These are phyloP conservation scores for Scheffersomyces insectosa DNA, from an alignment of 1,139 yeast genomes.

Conservation along the genomic window DNA sequence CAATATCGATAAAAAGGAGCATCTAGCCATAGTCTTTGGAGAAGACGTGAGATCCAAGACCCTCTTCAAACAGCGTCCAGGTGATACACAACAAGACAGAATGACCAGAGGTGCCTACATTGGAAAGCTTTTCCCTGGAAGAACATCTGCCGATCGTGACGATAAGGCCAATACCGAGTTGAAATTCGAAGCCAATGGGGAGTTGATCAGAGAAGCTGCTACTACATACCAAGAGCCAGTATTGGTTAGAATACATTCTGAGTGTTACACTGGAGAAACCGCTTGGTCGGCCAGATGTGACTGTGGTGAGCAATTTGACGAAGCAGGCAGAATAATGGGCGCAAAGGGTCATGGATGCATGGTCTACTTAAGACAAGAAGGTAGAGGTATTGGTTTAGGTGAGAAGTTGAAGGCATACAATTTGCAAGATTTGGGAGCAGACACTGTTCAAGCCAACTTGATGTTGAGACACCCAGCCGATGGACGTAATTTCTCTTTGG, in stretches of 20 bases:
- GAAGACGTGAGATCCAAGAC: constrained; percentile 81
- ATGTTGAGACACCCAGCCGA: constrained; percentile 96
- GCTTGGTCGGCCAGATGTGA: constrained; percentile 99
- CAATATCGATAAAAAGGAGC: constrained; percentile 87
- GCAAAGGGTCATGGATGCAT: constrained; percentile 86
- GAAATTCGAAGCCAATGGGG: constrained; percentile 51
- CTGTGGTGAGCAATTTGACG: constrained; percentile 98
- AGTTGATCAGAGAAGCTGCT: constrained; percentile 41
- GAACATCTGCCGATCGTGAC: constrained; percentile 68
- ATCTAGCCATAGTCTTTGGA: constrained; percentile 95
- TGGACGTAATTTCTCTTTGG: constrained; percentile 87
- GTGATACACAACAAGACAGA: constrained; percentile 86
- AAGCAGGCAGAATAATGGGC: constrained; percentile 94
- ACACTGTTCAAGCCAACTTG: constrained; percentile 94
- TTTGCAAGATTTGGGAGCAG: constrained; percentile 96
- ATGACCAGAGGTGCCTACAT: constrained; percentile 98
- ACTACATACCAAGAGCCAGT: constrained; percentile 53
- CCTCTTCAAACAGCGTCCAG: constrained; percentile 58
- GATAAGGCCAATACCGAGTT: constrained; percentile 40
- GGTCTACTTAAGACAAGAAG: constrained; percentile 95
- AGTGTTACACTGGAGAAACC: constrained; percentile 98
- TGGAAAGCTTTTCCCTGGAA: constrained; percentile 86
- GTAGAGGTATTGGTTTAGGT: constrained; percentile 96
- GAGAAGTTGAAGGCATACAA: constrained; percentile 97
- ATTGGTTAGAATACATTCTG: constrained; percentile 80